Base-by-base conservation (phyloP, 805 yeast species). In the Torulaspora delbrueckii region DNA sequence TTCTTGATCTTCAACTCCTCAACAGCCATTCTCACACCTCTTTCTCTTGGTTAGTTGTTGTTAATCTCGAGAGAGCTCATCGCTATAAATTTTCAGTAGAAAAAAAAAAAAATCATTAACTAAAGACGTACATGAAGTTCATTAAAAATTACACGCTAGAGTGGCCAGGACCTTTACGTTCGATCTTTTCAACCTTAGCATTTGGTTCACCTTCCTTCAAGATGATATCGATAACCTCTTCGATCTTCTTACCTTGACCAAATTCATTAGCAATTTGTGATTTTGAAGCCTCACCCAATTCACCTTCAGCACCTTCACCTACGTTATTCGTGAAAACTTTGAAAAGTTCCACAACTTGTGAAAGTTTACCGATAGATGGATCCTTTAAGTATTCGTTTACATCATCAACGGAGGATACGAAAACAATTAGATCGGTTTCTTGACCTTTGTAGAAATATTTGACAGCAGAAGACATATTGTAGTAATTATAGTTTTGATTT, bases 271-370 rank as follows among this genome's bases (percentile, higher is more conserved):
- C 74, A 32, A 87, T 61, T 48, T 81, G 84, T 14, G 71, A 68
- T 45, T 78, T 75, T 6, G 91, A 82, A 2, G 91, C 95, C 56
- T 78, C 81, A 42, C 82, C 86, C 22, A 84, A 61, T 7, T 75
- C 73, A 46, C 96, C 96, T 55, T 79, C 85, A 3, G 79, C 68
- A 26, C 95, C 96, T 33, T 68, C 69, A 37, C 86, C 84, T 19
- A 70, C 71, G 49, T 74, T 74, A 45, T 78, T 76, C 18, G 76
- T 72, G 60, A 74, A 88, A n/a, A 87, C 73, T 56, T 82, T 77
- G 69, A 77, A 85, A 7, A 75, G 71, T 0, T 82, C 81, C 1
- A 85, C 80, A 4, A 84, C 75, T 18, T 91, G 82, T 16, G 79
- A 64, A 16, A 62, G 44, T 30, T 54, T 51, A 10, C 79, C 66